phyloP scores from a whole-genome alignment of 2,329 filamentous ascomycete genomes.

The Arthrobotrys iridis region DNA sequence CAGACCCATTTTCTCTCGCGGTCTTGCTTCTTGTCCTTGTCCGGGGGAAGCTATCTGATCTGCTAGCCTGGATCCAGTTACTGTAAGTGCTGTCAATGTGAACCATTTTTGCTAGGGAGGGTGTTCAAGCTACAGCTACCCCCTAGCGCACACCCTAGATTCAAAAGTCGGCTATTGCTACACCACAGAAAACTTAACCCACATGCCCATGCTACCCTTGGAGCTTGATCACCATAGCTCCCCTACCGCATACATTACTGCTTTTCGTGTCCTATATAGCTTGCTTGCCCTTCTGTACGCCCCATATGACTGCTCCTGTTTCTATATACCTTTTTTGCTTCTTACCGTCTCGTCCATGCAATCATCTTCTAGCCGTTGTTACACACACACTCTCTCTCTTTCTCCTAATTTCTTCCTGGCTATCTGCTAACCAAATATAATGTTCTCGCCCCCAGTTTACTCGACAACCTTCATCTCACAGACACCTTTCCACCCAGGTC shows the following conservation, averaged over 20 bases:
- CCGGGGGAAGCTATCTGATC: neutral
- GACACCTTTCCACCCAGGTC: slow-evolving; percentile 45
- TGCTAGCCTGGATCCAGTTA: slow-evolving; percentile 15
- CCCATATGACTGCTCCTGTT: slow-evolving; percentile 7
- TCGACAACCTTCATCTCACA: slow-evolving; percentile 30
- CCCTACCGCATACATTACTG: neutral
- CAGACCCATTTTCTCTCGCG: slow-evolving; percentile 4
- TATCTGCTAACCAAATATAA: slow-evolving; percentile 17
- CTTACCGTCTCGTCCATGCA: slow-evolving; percentile 12
- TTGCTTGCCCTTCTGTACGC: neutral
- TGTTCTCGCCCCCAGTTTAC: slow-evolving; percentile 53
- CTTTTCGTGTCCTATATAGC: slow-evolving; percentile 31
- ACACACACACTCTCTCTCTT: neutral
- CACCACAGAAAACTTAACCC: neutral
- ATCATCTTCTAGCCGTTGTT: neutral
- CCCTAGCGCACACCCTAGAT: neutral
- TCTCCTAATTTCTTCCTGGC: neutral
- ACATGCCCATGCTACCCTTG: slow-evolving; percentile 21
- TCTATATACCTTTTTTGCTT: slow-evolving; percentile 5
- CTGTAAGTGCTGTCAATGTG: slow-evolving; percentile 30
- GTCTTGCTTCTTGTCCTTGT: neutral
- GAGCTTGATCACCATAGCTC: neutral
- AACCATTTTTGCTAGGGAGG: slow-evolving; percentile 4
- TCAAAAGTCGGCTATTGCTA: slow-evolving; percentile 5
- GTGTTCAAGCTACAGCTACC: slow-evolving; percentile 17